Evolutionary conservation across 169 alveolate species (phyloP).

Genomic region (Plasmodium chabaudi): DNA sequence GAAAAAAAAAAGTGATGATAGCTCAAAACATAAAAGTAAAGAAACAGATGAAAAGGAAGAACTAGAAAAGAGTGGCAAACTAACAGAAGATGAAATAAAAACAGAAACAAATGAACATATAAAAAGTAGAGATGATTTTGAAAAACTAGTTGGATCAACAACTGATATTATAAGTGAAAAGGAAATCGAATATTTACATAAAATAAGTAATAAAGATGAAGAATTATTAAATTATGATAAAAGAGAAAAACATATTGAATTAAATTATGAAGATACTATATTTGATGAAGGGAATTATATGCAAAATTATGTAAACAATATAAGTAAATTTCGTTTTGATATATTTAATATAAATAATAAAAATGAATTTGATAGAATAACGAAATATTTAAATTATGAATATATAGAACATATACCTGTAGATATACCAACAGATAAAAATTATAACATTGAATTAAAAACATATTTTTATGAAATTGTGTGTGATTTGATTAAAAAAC

Average conservation of each 20-base stretch:
- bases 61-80: neutral
- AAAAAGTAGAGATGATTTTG: conserved; percentile 59
- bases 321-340: conserved; percentile 69
- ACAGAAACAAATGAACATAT: conserved; percentile 11
- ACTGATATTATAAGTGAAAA: conserved; percentile 59
- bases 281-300: conserved; percentile 69
- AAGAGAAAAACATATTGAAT: conserved; percentile 38
- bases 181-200: conserved; percentile 47
- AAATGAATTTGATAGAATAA: conserved; percentile 63
- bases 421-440: conserved; percentile 25
- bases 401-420: conserved; percentile 37
- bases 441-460: conserved; percentile 38
- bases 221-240: conserved; percentile 61
- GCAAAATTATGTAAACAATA: conserved; percentile 58
- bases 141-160: conserved; percentile 28
- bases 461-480: conserved; percentile 43
- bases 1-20: neutral
- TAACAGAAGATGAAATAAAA: neutral
- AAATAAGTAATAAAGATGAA: conserved; percentile 53
- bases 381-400: conserved; percentile 55
- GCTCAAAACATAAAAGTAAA: neutral
- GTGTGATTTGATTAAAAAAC: conserved; percentile 15
- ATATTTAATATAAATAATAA: conserved; percentile 51
- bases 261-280: conserved; percentile 66
- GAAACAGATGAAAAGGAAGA: conserved; percentile 5